phyloP scores from a whole-genome alignment of 2,329 filamentous ascomycete species.

The Sporothrix luriei region DNA sequence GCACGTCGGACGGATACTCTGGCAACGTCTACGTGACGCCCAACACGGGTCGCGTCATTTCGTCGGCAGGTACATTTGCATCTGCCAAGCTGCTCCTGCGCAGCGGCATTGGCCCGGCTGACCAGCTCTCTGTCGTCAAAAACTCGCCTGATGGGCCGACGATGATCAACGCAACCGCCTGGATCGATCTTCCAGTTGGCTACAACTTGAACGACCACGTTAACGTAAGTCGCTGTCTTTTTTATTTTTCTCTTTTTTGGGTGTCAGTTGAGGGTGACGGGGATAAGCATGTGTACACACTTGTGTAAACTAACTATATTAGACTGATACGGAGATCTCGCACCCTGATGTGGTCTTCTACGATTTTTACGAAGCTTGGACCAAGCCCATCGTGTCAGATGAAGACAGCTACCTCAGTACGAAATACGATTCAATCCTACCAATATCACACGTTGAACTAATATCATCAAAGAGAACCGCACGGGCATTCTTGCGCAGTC shows the following conservation, averaged over 20 bases:
- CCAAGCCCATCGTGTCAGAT: conserved; percentile 51
- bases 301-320: not conserved
- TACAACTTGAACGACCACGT: conserved; percentile 61
- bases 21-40: conserved; percentile 63
- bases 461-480: conserved; percentile 43
- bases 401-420: conserved; percentile 47
- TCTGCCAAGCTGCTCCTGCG: conserved; percentile 69
- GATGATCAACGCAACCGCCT: conserved; percentile 55
- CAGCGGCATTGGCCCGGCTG: conserved; percentile 66
- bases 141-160: conserved; percentile 54
- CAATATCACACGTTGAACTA: not conserved
- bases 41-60: conserved; percentile 64
- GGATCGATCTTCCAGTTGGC: conserved; percentile 63
- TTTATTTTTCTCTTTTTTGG: no score
- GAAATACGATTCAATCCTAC: not conserved
- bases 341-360: conserved; percentile 59
- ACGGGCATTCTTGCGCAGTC: conserved; percentile 65
- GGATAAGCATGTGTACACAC: not conserved
- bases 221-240: conserved; percentile 36
- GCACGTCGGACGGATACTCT: conserved; percentile 53
- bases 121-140: conserved; percentile 59
- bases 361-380: conserved; percentile 65
- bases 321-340: conserved; percentile 51
- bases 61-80: conserved; percentile 70
- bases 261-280: no score